A percentile compares a stretch with the other conserved stretches of the same genome.
phyloP scores from a whole-genome alignment of 306 rosid species.

The Elaeagnus macrophylla region DNA sequence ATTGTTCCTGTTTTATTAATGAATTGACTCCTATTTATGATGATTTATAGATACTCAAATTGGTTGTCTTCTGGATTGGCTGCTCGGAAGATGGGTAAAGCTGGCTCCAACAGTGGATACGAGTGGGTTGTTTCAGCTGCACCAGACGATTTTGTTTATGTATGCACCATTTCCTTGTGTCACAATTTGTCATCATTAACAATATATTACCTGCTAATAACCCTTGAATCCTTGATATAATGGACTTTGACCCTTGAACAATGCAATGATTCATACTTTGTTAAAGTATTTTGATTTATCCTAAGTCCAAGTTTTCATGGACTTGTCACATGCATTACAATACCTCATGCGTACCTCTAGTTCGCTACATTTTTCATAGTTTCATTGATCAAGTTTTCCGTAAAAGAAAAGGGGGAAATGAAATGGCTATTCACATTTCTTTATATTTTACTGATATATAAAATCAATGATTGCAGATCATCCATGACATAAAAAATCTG shows the following conservation, averaged over 20 bases:
- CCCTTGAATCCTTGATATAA: not conserved
- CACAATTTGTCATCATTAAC: conserved; percentile 2
- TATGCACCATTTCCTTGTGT: conserved; percentile 25
- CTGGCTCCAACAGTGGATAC: conserved; percentile 47
- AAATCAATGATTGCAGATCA: conserved; percentile 47
- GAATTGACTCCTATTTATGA: conserved; percentile 21
- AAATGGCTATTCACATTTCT: conserved; percentile 10
- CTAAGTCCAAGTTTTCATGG: not conserved
- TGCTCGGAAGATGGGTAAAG: conserved; percentile 52
- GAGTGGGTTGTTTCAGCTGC: conserved; percentile 82
- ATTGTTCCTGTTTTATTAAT: conserved; percentile 4
- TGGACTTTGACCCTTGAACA: conserved; percentile 12
- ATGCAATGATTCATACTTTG: not conserved
- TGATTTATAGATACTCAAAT: conserved; percentile 50
- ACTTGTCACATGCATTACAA: not conserved
- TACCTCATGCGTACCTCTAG: not conserved
- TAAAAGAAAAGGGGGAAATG: not conserved
- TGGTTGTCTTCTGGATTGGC: conserved; percentile 88
- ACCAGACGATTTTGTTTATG: conserved; percentile 73
- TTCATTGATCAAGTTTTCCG: not conserved
- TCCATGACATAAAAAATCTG: conserved; percentile 61
- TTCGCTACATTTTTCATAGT: not conserved
- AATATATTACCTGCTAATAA: not conserved
- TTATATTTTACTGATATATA: conserved; percentile 19
- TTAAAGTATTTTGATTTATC: not conserved